Evolutionary conservation across 1,284 basidiomycete genomes (phyloP).

Genomic region (Heterobasidion annosum): DNA sequence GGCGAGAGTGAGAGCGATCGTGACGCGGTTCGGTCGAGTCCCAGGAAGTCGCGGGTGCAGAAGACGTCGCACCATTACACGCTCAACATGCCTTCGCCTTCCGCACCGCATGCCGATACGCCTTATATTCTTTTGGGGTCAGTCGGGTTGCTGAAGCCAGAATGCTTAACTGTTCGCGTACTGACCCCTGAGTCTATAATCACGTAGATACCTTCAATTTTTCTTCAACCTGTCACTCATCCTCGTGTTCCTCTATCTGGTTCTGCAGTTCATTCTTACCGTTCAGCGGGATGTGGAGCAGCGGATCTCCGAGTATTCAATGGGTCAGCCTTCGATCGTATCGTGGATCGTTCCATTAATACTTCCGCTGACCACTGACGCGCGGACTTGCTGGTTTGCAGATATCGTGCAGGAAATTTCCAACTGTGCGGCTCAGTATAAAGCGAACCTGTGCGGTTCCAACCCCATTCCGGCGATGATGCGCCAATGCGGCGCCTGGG

Average conservation of each 20-base stretch:
- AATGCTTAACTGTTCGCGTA: neutral
- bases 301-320: conserved; percentile 82
- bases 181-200: conserved; percentile 1
- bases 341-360: neutral
- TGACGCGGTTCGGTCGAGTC: conserved; percentile 20
- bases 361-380: conserved; percentile 1
- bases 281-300: conserved; percentile 88
- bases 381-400: conserved; percentile 18
- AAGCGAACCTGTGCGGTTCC: conserved; percentile 75
- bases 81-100: conserved; percentile 60
- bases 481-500: conserved; percentile 80
- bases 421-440: conserved; percentile 72
- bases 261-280: conserved; percentile 80
- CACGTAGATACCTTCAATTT: conserved; percentile 82
- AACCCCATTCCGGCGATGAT: conserved; percentile 79
- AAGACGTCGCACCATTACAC: conserved; percentile 74
- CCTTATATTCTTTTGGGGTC: conserved; percentile 79
- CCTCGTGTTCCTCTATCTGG: conserved; percentile 77
- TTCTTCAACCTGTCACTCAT: conserved; percentile 90
- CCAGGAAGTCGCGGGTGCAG: conserved; percentile 28
- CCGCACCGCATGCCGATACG: conserved; percentile 44
- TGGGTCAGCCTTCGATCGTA: conserved; percentile 43
- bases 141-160: conserved; percentile 17
- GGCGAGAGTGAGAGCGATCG: conserved; percentile 29
- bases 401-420: conserved; percentile 88